Percentiles rank a stretch among this genome's conserved stretches.
Conservation (phyloP, 2,329 filamentous ascomycete genomes). For the Trichoderma brevicompactum region DNA sequence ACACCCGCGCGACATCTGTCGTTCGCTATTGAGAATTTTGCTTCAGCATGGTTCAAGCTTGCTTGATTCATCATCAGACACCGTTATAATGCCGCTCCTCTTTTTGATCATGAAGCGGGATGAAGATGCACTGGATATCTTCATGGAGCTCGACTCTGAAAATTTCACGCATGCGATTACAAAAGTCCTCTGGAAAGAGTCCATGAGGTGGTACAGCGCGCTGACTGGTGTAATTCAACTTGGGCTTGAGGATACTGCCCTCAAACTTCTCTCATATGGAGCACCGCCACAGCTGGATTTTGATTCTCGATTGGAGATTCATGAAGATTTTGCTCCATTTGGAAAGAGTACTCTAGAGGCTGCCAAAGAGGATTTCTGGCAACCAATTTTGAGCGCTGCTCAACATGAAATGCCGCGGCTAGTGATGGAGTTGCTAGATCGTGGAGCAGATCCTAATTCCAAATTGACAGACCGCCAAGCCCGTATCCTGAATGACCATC, state of each 20-base stretch:
- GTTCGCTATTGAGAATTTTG: background rate
- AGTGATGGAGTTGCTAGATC: slow-evolving; percentile 10
- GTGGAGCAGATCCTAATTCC: slow-evolving; percentile 8
- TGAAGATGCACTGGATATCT: slow-evolving; percentile 6
- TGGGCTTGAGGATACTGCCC: slow-evolving; percentile 1
- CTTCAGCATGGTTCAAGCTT: slow-evolving; percentile 5
- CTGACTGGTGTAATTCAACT: background rate
- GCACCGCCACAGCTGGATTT: background rate
- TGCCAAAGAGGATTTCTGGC: background rate
- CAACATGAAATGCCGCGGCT: slow-evolving; percentile 1
- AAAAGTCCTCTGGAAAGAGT: background rate
- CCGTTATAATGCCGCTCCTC: background rate
- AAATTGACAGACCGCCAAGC: background rate
- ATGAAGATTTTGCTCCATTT: background rate
- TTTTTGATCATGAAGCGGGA: background rate
- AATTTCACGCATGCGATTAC: background rate
- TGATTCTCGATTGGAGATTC: background rate
- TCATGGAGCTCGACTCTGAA: background rate
- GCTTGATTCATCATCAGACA: background rate
- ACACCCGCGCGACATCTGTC: background rate
- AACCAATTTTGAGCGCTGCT: slow-evolving; percentile 9
- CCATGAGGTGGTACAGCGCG: background rate
- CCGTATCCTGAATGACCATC: background rate
- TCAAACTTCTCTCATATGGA: slow-evolving; percentile 4
- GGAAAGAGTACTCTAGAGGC: background rate